phyloP scores from a whole-genome alignment of 1,284 basidiomycete species.

The Ceratobasidium sp. region DNA sequence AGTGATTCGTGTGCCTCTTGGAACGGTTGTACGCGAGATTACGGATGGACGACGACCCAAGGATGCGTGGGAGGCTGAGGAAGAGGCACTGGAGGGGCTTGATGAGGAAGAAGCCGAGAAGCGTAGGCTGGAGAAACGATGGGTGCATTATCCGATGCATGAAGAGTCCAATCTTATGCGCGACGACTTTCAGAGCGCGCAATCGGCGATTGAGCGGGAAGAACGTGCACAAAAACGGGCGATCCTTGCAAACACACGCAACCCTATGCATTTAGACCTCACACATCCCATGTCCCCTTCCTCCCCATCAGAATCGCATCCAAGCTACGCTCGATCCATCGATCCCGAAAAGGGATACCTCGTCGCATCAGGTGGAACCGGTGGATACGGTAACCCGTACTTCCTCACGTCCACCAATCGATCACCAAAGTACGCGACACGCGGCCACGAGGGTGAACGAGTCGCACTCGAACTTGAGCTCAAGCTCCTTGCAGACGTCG shows the following conservation, averaged over 20 bases:
- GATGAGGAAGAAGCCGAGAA: constrained; percentile 64
- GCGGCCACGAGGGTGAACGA: constrained; percentile 84
- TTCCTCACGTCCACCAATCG: constrained; percentile 78
- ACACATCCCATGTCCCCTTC: constrained; percentile 59
- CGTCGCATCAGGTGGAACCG: constrained; percentile 82
- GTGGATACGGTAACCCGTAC: constrained; percentile 92
- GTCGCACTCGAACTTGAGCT: constrained; percentile 91
- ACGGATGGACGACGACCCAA: constrained; percentile 70
- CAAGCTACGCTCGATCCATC: constrained; percentile 49
- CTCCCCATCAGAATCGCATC: constrained; percentile 51
- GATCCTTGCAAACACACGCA: constrained; percentile 53
- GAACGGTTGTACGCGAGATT: constrained; percentile 87
- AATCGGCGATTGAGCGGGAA: constrained; percentile 70
- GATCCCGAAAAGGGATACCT: constrained; percentile 66
- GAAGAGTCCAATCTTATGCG: constrained; percentile 72
- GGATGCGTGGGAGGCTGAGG: constrained; percentile 77
- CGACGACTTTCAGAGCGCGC: constrained; percentile 82
- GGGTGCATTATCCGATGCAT: constrained; percentile 82
- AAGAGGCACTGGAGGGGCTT: constrained; percentile 64
- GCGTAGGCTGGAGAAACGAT: constrained; percentile 75
- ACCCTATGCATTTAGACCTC: constrained; percentile 70
- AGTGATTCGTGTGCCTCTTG: constrained; percentile 84
- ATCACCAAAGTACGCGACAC: constrained; percentile 83
- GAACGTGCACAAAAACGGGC: constrained; percentile 69
- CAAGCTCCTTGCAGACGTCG: constrained; percentile 94